phyloP scores from a whole-genome alignment of 768 basidiomycete genomes.

The Nidularia pulvinata region DNA sequence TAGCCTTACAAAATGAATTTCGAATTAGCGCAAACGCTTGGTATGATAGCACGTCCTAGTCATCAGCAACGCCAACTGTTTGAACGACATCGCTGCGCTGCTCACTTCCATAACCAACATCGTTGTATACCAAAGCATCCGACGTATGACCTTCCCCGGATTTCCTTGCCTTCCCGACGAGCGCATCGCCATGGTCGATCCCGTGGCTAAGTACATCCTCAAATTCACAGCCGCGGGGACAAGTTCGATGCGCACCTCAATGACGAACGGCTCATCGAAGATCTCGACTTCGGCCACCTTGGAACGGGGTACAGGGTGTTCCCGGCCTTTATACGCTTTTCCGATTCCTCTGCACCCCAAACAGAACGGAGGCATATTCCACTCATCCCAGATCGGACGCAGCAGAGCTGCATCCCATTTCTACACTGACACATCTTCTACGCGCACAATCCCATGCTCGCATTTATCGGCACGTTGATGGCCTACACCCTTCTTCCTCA shows the following conservation, averaged over 20 bases:
- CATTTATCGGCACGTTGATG: conserved; percentile 40
- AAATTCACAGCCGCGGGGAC: conserved; percentile 2
- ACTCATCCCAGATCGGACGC: conserved; percentile 20
- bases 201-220: conserved; percentile 29
- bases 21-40: too few relatives aligned
- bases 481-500: conserved; percentile 45
- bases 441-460: conserved; percentile 41
- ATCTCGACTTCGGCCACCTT: conserved; percentile 41
- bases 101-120: conserved; percentile 29
- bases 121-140: conserved; percentile 46
- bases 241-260: conserved; percentile 31
- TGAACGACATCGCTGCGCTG: conserved; percentile 51
- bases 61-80: conserved; percentile 50
- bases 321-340: conserved; percentile 39
- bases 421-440: conserved; percentile 46
- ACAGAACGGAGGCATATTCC: too few relatives aligned
- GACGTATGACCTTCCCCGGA: conserved; percentile 31
- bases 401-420: conserved; percentile 37
- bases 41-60: conserved; percentile 40
- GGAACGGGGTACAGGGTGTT: conserved; percentile 46
- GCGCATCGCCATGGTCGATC: conserved; percentile 39
- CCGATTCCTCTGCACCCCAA: conserved; percentile 8
- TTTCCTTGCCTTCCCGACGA: conserved; percentile 39
- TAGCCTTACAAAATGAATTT: too few relatives aligned
- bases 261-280: conserved; percentile 32